Evolutionary conservation across 2,329 filamentous ascomycete species (phyloP), one percentile per base, ranked within the genome.

Genomic region (Penicillium expansum): DNA sequence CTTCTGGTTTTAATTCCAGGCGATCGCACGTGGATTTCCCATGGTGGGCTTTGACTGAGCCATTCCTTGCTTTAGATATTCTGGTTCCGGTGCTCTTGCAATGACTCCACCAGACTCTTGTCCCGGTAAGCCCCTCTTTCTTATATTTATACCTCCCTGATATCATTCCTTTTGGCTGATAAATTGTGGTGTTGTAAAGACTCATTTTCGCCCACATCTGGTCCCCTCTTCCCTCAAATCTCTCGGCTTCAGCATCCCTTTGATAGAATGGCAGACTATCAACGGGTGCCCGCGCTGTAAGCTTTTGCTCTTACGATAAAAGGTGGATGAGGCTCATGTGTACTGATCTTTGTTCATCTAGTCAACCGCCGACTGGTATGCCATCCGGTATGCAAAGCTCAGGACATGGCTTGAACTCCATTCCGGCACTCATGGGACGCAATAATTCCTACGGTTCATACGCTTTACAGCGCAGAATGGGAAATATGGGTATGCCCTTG

Each of bases 101-200:
- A 74, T 78, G 71, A 78, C 74, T 62, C 75, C 77, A 51, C 67
- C 75, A 52, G 82, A 85, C 73, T 82, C 82, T 59, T 81, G 79
- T 55, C 80, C 79, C 55, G 82, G 81, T 67, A 83, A 79, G 62
- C 22, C 45, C 22, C 22, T 79, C 77, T 66, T 80, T 30, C 18
- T 51, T 37, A 32, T 52, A 41, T 14, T 33, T 44, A 18, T 38
- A 38, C 18, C 37, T 27, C 29, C 35, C 38, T 38, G 47, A 44
- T 16, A 54, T 37, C 35, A 27, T 27, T 32, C 29, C 29, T 41
- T 41, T 35, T 57, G 48, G 73, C 60, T 57, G 60, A 65, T 55
- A 55, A 57, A 58, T 62, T 60, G 42, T 59, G 52, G 45, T 42
- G 13, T 51, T 60, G 32, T 48, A 50, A 55, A 72, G 73, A 74